Evolutionary conservation across 1,284 basidiomycete species (phyloP).

Genomic region (Earliella scabrosa): DNA sequence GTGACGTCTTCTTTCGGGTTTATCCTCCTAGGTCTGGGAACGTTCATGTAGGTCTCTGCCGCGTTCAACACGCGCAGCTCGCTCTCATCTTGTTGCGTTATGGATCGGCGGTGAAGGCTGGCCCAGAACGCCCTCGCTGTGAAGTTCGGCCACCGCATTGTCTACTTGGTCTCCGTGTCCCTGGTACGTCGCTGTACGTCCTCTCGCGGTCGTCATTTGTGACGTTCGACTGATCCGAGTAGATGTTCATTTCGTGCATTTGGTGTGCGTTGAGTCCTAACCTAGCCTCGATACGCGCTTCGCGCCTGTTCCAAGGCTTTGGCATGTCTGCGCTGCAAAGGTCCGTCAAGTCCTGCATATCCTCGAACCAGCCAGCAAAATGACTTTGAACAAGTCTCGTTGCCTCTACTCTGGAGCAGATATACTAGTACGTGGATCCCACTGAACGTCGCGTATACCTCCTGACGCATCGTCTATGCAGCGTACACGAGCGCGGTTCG

Average conservation of each 20-base stretch:
- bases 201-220: neutral
- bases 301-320: constrained; percentile 49
- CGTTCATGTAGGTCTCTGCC: constrained; percentile 44
- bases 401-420: constrained; percentile 47
- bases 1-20: constrained; percentile 45
- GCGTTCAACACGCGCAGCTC: too few relatives aligned
- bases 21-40: constrained; percentile 43
- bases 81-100: too few relatives aligned
- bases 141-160: constrained; percentile 49
- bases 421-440: constrained; percentile 40
- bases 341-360: constrained; percentile 22
- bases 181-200: constrained; percentile 31
- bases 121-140: constrained; percentile 45
- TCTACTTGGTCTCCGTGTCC: constrained; percentile 44
- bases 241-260: constrained; percentile 51
- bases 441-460: neutral
- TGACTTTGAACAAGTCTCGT: constrained; percentile 35
- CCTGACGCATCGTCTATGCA: constrained; percentile 7
- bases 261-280: constrained; percentile 48
- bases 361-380: too few relatives aligned
- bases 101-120: constrained; percentile 34
- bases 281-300: constrained; percentile 44
- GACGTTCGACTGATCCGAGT: too few relatives aligned
- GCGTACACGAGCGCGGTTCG: constrained; percentile 47
- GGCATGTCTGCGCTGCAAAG: constrained; percentile 50